Evolutionary conservation across 805 yeast species (phyloP).

Genomic region (Pichia exigua): DNA sequence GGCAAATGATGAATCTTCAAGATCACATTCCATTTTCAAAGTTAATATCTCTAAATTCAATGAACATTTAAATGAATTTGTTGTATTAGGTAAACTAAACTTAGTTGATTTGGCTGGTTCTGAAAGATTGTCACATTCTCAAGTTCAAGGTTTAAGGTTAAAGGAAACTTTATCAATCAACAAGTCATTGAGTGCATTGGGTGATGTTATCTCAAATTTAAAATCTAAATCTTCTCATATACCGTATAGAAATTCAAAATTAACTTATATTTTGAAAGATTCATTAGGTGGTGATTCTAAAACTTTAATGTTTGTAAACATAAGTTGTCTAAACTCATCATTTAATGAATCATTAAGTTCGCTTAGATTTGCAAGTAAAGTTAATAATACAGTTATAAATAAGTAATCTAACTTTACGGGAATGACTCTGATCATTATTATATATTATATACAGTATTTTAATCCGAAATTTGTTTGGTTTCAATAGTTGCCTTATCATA

Average conservation of each 20-base stretch:
- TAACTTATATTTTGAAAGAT: constrained; percentile 78
- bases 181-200: constrained; percentile 77
- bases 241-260: constrained; percentile 63
- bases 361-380: constrained; percentile 81
- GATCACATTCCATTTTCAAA: constrained; percentile 83
- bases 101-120: constrained; percentile 92
- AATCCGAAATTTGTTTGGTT: constrained; percentile 7
- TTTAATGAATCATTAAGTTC: constrained; percentile 77
- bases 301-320: constrained; percentile 87
- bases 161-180: constrained; percentile 87
- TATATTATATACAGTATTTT: constrained; percentile 1
- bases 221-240: constrained; percentile 37
- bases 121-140: constrained; percentile 70
- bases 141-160: constrained; percentile 71
- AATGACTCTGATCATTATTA: constrained; percentile 2
- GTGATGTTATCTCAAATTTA: constrained; percentile 66
- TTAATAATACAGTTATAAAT: constrained; percentile 40
- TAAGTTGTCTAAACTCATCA: constrained; percentile 59
- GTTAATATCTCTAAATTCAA: constrained; percentile 35
- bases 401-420: too few species aligned
- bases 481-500: constrained; percentile 14
- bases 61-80: not conserved
- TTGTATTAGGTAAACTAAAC: constrained; percentile 56
- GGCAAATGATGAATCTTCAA: constrained; percentile 76
- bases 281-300: constrained; percentile 82